Evolutionary conservation across 2,329 filamentous ascomycete species (phyloP), one percentile per base, ranked within the genome.

Genomic region (Penicillium verrucosum): DNA sequence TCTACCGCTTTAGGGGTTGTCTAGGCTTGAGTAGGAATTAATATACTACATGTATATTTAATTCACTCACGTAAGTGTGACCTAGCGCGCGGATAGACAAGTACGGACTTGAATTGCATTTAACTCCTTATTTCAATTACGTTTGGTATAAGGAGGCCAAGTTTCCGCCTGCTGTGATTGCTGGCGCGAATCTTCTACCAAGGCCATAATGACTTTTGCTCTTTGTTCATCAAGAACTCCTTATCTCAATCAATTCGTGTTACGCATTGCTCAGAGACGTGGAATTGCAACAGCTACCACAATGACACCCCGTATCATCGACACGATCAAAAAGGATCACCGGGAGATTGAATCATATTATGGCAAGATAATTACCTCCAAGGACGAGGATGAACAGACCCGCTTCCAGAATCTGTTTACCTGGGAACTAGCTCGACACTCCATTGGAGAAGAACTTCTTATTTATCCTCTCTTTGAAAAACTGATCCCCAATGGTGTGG

Each of bases 401-500:
- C 72, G 74, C 16, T 81, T 69, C 51, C 75, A 78, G 58, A 81
- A 81, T 56, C 73, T 77, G 44, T 80, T 82, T 54, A 75, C 74
- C 16, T 81, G 79, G 79, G 78, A 80, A 57, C 68, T 81, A 3
- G 76, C 79, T 43, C 76, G 79, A 5, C 79, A 81, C 58, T 77
- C 77, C 1, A 72, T 82, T 51, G 78, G 75, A 14, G 78, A 82
- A 60, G 80, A 81, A 60, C 64, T 81, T 44, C 70, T 83, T 10
- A 71, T 83, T 1, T 83, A 83, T 56, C 81, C 81, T 0, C 77
- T 76, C 1, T 72, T 83, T 25, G 80, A 82, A 62, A 77, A 78
- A 58, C 64, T 79, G 44, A 56, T 83, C 10, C 62, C 70, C 1
- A 63, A 66, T 1, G 80, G 81, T 37, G 70, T 72, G 27, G 57